phyloP scores from a whole-genome alignment of 1,139 yeast species.

The Magnusiomyces ingens region DNA sequence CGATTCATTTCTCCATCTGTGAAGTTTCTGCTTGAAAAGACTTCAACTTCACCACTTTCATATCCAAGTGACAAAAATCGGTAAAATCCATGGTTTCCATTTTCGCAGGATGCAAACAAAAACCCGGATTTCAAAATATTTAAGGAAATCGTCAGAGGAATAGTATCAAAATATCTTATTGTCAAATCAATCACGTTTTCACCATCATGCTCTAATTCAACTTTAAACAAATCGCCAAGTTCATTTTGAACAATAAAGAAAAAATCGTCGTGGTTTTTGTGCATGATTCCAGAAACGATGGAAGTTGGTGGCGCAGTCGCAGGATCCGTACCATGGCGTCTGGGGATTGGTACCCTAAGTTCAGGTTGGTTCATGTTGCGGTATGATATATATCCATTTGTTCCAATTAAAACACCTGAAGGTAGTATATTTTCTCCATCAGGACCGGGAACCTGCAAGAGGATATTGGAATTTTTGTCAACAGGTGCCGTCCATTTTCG shows the following conservation, averaged over 20 bases:
- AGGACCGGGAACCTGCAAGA: slow-evolving; percentile 42
- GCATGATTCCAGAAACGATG: slow-evolving; percentile 55
- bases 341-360: slow-evolving; percentile 39
- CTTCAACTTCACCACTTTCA: slow-evolving; percentile 35
- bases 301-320: slow-evolving; percentile 30
- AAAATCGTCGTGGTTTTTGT: slow-evolving; percentile 41
- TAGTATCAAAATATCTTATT: slow-evolving; percentile 70
- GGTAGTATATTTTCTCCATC: slow-evolving; percentile 50
- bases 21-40: slow-evolving; percentile 31
- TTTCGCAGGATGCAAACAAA: slow-evolving; percentile 58
- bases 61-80: slow-evolving; percentile 77
- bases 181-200: slow-evolving; percentile 33
- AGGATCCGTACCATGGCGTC: slow-evolving; percentile 16
- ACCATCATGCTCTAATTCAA: slow-evolving; percentile 45
- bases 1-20: slow-evolving; percentile 29
- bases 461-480: slow-evolving; percentile 38
- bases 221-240: slow-evolving; percentile 71
- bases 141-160: slow-evolving; percentile 51
- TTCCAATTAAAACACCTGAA: slow-evolving; percentile 51
- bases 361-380: slow-evolving; percentile 34
- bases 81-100: slow-evolving; percentile 56
- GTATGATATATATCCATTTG: slow-evolving; percentile 42
- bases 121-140: slow-evolving; percentile 70
- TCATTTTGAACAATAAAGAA: slow-evolving; percentile 69
- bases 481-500: slow-evolving; percentile 42